These are phyloP conservation scores for Marasmius tenuissimus DNA, from an alignment of 1,284 basidiomycete genomes.

Conservation along the genomic window DNA sequence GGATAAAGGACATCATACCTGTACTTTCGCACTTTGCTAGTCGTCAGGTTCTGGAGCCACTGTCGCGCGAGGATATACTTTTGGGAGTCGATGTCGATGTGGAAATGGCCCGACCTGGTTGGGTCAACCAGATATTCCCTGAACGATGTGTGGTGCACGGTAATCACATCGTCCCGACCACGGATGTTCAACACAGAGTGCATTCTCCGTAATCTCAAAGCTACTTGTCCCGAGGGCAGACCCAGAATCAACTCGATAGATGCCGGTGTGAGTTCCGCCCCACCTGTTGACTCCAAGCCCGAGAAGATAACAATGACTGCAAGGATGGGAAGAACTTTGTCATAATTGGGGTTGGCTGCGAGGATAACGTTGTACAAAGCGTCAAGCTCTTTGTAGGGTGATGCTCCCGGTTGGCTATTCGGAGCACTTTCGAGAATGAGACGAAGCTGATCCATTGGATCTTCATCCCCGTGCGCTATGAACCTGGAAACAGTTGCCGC, in stretches of 20 bases:
- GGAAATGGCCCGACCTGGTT: background rate
- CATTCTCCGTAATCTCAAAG: background rate
- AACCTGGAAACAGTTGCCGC: conserved; percentile 11
- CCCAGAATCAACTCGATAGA: background rate
- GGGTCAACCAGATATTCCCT: background rate
- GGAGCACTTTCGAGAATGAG: background rate
- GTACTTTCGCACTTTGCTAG: no score
- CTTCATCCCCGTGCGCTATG: background rate
- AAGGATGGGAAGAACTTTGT: background rate
- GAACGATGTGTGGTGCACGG: background rate
- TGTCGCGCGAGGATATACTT: no score
- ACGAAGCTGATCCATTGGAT: conserved; percentile 4
- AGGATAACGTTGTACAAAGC: conserved; percentile 9
- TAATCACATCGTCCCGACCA: background rate
- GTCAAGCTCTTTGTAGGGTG: conserved; percentile 8
- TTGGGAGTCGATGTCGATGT: no score
- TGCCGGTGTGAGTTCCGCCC: background rate
- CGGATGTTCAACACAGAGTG: background rate
- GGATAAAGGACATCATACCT: no score
- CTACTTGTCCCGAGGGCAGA: background rate
- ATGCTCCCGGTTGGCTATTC: background rate
- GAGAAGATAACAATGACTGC: background rate
- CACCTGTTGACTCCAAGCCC: no score
- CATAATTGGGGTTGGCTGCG: background rate
- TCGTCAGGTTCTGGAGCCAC: no score